Evolutionary conservation across 495 filamentous ascomycete genomes (phyloP).

Genomic region (Xylaria bambusicola): DNA sequence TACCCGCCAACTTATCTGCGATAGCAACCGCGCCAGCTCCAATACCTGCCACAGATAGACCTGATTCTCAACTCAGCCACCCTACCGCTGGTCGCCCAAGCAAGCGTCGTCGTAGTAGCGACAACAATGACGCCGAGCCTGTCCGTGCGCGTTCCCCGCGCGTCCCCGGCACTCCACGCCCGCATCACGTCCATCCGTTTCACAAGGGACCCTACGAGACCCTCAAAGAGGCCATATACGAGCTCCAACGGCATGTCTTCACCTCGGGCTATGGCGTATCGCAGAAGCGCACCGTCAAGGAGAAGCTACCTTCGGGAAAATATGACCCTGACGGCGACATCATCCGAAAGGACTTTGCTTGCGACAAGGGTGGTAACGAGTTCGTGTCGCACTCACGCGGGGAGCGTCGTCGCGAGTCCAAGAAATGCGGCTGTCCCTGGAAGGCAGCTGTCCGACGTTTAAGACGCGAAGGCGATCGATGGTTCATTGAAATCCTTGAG

Average conservation of each 20-base stretch:
- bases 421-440: constrained; percentile 34
- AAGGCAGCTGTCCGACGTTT: constrained; percentile 29
- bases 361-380: constrained; percentile 32
- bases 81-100: constrained; percentile 23
- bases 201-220: constrained; percentile 59
- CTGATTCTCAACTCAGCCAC: constrained; percentile 15
- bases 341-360: constrained; percentile 33
- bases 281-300: constrained; percentile 34
- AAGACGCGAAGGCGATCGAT: constrained; percentile 30
- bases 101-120: constrained; percentile 21
- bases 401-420: constrained; percentile 31
- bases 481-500: constrained; percentile 31
- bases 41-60: background rate
- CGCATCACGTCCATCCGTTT: constrained; percentile 68
- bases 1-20: background rate
- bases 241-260: constrained; percentile 32
- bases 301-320: constrained; percentile 33
- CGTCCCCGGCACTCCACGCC: constrained; percentile 66
- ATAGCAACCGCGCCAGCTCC: background rate
- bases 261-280: constrained; percentile 35
- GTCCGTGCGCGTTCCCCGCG: constrained; percentile 62
- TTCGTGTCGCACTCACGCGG: constrained; percentile 33
- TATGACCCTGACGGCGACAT: constrained; percentile 31
- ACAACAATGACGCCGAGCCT: constrained; percentile 49
- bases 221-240: constrained; percentile 30